Base-by-base conservation (phyloP, 306 rosid genomes). In the Boehmeria nivea region DNA sequence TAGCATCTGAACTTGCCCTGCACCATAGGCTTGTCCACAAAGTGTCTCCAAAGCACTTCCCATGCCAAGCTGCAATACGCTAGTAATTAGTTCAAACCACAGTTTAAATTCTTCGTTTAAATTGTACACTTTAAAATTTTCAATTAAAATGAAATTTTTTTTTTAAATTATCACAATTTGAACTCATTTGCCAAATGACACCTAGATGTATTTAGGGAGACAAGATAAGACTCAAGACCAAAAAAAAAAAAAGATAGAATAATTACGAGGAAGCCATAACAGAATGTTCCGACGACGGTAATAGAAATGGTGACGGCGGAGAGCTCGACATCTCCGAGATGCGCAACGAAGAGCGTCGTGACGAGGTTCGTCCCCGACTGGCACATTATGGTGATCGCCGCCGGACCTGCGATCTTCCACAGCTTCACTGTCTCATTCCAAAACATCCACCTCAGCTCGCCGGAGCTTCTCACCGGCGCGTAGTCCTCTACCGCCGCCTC, bases 1-100 rank as follows among this genome's bases (percentile, higher is more conserved):
- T 57, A 83, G 22, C 80, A 75, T 76, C 45, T 67, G 76, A 55
- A 68, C 60, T 24, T 78, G 73, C 53, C 73, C 69, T 3, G 87
- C 90, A 4, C 95, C 95, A 33, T 72, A 82, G 3, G 95, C 88
- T 57, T 86, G 95, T 44, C 90, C 95, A 19, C 90, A 83, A 1
- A 80, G 74, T 15, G 90, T 86, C 66, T 86, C 90, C 6, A 86
- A 72, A 25, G 89, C 87, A 18, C 83, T 80, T 6, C 87, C 90
- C 95, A 86, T 86, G n/a, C 95, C 95, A 6, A 86, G 74, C 90
- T 86, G 66, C 6, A 64, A 45, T 16, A 46, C 45, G 38, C 20
- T n/a, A n/a, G n/a, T n/a, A n/a, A n/a, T n/a, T n/a, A n/a, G n/a
- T n/a, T n/a, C n/a, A n/a, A n/a, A n/a, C n/a, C n/a, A n/a, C n/a